Conservation (phyloP, 2,329 filamentous ascomycete species). For the Nannizzia gypsea region DNA sequence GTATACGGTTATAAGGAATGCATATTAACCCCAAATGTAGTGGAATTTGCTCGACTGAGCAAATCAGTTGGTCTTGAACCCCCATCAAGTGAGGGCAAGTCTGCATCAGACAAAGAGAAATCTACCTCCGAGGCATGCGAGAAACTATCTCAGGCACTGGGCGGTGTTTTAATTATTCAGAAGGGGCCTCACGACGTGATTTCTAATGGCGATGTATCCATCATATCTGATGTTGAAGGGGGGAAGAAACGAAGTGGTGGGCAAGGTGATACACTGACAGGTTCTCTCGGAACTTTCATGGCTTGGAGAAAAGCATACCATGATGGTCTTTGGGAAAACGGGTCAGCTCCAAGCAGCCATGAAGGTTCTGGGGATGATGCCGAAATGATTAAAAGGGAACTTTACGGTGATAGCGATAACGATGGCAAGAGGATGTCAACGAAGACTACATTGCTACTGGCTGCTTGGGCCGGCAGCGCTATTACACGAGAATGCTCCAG, state of each 20-base stretch:
- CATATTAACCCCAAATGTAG: conserved; percentile 87
- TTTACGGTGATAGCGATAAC: conserved; percentile 28
- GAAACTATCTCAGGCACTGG: conserved; percentile 63
- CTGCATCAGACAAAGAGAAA: conserved; percentile 28
- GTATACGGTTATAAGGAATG: conserved; percentile 71
- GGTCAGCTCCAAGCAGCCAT: conserved; percentile 19
- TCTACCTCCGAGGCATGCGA: conserved; percentile 45
- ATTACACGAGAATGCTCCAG: conserved; percentile 86
- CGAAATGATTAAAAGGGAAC: conserved; percentile 19
- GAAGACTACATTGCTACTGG: conserved; percentile 55
- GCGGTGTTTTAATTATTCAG: conserved; percentile 81
- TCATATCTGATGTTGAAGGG: conserved; percentile 64
- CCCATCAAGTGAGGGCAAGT: conserved; percentile 25
- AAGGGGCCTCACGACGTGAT: conserved; percentile 78
- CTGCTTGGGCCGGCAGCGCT: conserved; percentile 73
- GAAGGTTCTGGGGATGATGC: conserved; percentile 28
- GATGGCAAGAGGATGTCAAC: conserved; percentile 45
- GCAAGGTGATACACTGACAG: conserved; percentile 90
- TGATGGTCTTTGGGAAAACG: conserved; percentile 61
- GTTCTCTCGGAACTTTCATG: conserved; percentile 74
- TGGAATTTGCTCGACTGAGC: conserved; percentile 77
- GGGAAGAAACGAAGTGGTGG: conserved; percentile 85
- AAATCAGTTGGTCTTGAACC: conserved; percentile 57
- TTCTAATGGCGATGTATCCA: conserved; percentile 63
- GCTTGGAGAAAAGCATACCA: conserved; percentile 82